Evolutionary conservation across 2,329 filamentous ascomycete species (phyloP), one percentile per base, ranked within the genome.

Genomic region (Oidium heveae): DNA sequence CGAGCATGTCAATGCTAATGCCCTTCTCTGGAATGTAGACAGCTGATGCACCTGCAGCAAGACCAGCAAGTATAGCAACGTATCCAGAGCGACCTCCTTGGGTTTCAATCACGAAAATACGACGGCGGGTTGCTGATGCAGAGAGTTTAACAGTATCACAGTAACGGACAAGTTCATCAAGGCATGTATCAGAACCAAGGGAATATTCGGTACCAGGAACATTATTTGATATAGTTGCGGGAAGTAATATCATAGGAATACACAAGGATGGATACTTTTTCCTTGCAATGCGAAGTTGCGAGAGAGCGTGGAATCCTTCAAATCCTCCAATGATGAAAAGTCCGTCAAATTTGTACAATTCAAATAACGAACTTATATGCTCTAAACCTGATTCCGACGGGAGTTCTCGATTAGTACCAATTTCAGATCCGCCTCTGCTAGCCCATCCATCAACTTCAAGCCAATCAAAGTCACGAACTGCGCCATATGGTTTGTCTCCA

Each of bases 141-240:
- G 88, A 95, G 68, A 96, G 91, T 68, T 93, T 87, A 69, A 96
- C 95, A 63, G 88, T 89, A 72, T 98, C 91, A 66, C 89, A 95
- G 70, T 95, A 98, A 61, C 82, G 78, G 59, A 95, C 86, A 41
- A 98, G 74, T 55, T 94, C 87, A 70, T 98, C 98, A 58, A 98
- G 72, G 65, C 91, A 96, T 1, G 91, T 98, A 64, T 98, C 91
- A 34, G 87, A 94, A 46, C 91, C 91, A 49, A 98, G 78, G 1
- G 87, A 95, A 71, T 95, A 96, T 68, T 98, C 91, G 0, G 89
- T 94, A 41, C 91, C 91, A 0, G 91, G 91, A 4, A 98, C 91
- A 66, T 98, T 98, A 74, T 98, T 98, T 60, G 86, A 94, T 61
- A 98, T 89, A 10, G 91, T 98, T n/a, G 91, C 91, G 0, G 91